Conservation (phyloP, 2,329 filamentous ascomycete genomes). For the Hymenoscyphus scutula region DNA sequence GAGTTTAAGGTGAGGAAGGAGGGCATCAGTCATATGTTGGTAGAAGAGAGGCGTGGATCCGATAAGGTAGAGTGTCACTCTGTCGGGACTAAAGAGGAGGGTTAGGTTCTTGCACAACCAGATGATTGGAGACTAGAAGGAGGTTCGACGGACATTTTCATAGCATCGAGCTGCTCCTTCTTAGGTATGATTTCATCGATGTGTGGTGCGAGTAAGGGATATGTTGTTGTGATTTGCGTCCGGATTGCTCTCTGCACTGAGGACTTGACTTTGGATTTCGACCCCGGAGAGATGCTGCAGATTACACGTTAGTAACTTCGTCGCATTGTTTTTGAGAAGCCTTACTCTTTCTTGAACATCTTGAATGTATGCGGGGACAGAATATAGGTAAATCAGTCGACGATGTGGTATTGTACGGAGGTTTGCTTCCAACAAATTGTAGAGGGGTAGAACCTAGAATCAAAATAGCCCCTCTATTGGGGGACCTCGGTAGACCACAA, state of each 20-base stretch:
- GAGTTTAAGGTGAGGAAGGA: constrained; percentile 84
- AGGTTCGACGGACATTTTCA: constrained; percentile 66
- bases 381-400: not conserved
- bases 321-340: not conserved
- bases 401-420: not conserved
- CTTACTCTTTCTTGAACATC: constrained; percentile 95
- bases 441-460: not conserved
- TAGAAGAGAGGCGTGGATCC: constrained; percentile 81
- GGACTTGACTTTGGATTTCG: constrained; percentile 96
- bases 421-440: not conserved
- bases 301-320: constrained; percentile 22
- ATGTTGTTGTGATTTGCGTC: constrained; percentile 75
- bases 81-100: constrained; percentile 63
- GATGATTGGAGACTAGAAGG: not conserved
- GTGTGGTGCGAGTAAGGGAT: constrained; percentile 79
- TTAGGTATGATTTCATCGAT: constrained; percentile 96
- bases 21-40: constrained; percentile 70
- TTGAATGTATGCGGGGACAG: constrained; percentile 31
- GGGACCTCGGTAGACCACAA: not conserved
- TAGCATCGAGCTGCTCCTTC: constrained; percentile 82
- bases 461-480: not conserved
- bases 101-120: constrained; percentile 8
- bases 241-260: constrained; percentile 87
- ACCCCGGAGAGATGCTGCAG: constrained; percentile 67
- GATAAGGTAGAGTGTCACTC: constrained; percentile 83